Evolutionary conservation across 495 filamentous ascomycete species (phyloP), one percentile per base, ranked within the genome.

Genomic region (Thermothielavioides terrestris): DNA sequence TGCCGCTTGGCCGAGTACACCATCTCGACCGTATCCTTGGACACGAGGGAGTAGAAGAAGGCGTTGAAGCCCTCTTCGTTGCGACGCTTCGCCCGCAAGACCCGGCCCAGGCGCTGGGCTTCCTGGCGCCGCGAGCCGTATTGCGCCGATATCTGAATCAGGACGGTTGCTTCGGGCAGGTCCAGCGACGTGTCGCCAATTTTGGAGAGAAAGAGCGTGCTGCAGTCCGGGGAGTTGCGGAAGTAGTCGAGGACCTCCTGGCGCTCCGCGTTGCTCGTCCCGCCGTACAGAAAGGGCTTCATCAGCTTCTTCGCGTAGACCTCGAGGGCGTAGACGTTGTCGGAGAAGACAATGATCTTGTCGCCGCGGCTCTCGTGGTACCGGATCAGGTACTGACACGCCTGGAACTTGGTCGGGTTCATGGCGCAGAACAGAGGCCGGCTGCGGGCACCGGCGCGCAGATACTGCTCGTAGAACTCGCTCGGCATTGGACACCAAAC

Each of bases 51-150:
- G 69, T 99, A 99, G 71, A 99, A 99, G 71, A 99, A 99, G 0
- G 92, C 92, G 68, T 99, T 99, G 70, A 99, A 99, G 18, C 94
- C 94, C 67, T 97, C 92, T 67, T 99, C 92, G 61, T 96, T 97
- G 53, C 94, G 77, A 26, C 92, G 83, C 67, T 99, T 99, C 17
- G 92, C 92, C 60, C 92, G 80, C 9, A 99, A 82, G 60, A 99
- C 97, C 28, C 92, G 85, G 10, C 92, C 92, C 2, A 99, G 77
- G 2, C 92, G 82, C 62, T 99, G 92, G 0, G 92, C 92, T 65
- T 99, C 92, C 64, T 99, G 92, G 66, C 92, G 85, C 53, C 92
- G 89, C 11, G 92, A 97, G 52, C 92, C 92, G 58, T 95, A 99
- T 68, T 99, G 92, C 1, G 91, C 95, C 2, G 91, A 96, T 46